Percentiles rank a stretch among this genome's conserved stretches.
Evolutionary conservation across 2,329 filamentous ascomycete genomes (phyloP).

Genomic region (Clonostachys rhizophaga): DNA sequence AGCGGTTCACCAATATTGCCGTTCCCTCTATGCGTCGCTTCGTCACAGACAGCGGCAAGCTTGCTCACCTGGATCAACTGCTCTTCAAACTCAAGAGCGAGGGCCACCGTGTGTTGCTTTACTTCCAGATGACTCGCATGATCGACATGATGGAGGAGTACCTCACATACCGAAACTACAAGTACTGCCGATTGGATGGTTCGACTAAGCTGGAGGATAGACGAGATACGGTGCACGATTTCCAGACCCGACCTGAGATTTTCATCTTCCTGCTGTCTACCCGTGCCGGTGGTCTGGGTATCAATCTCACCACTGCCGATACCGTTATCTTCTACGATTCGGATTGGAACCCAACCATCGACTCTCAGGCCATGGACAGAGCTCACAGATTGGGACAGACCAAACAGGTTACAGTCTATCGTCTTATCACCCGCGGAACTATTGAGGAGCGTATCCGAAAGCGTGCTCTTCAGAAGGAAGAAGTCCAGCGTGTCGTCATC

Average conservation of each 20-base stretch:
- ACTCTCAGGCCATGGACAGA: constrained; percentile 98
- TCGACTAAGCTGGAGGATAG: constrained; percentile 96
- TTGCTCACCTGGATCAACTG: constrained; percentile 84
- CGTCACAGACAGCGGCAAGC: constrained; percentile 94
- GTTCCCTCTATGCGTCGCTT: constrained; percentile 97
- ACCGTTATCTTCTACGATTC: constrained; percentile 99
- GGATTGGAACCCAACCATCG: constrained; percentile 98
- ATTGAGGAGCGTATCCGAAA: constrained; percentile 98
- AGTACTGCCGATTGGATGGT: constrained; percentile 93
- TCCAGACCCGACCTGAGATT: constrained; percentile 90
- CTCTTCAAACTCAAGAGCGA: constrained; percentile 87
- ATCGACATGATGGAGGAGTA: constrained; percentile 99
- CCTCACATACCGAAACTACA: constrained; percentile 97
- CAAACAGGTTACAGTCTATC: constrained; percentile 92
- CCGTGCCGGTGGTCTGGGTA: constrained; percentile 93
- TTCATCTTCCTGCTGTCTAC: constrained; percentile 97
- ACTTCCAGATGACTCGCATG: constrained; percentile 99
- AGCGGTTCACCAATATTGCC: constrained; percentile 82
- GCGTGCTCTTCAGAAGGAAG: constrained; percentile 94
- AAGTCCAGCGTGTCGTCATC: constrained; percentile 96
- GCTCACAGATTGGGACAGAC: constrained; percentile 97
- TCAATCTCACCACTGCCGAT: constrained; percentile 93
- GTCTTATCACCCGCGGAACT: constrained; percentile 91
- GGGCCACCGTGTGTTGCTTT: constrained; percentile 88
- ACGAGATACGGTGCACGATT: constrained; percentile 92